Percentiles rank a stretch among this genome's conserved stretches.
These are phyloP conservation scores for Colletotrichum costaricense DNA, from an alignment of 2,329 filamentous ascomycete genomes.

Conservation along the genomic window DNA sequence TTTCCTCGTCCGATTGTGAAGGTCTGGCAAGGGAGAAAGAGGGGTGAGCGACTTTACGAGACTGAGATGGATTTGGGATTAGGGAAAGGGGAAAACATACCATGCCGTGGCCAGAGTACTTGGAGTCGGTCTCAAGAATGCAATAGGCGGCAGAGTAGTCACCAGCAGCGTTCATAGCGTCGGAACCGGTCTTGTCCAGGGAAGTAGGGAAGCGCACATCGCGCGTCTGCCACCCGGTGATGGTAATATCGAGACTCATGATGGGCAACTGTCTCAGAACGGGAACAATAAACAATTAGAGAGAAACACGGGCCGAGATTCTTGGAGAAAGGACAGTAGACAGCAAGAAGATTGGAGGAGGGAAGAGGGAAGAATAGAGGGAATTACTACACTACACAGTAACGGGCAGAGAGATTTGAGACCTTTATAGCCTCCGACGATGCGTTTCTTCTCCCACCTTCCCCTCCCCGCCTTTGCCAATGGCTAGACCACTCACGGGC, in stretches of 20 bases:
- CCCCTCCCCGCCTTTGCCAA: conserved; percentile 4
- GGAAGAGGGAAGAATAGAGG: background rate
- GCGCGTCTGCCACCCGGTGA: conserved; percentile 77
- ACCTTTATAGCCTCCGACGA: conserved; percentile 27
- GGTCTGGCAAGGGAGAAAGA: conserved; percentile 54
- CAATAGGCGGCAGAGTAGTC: conserved; percentile 97
- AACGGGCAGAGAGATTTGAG: background rate
- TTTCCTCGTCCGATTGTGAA: conserved; percentile 92
- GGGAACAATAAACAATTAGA: background rate
- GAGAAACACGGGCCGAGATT: background rate
- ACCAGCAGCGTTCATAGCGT: conserved; percentile 95
- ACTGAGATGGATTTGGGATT: background rate
- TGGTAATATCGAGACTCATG: conserved; percentile 70
- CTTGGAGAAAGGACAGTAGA: background rate
- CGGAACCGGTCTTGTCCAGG: conserved; percentile 93
- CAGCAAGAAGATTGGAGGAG: background rate
- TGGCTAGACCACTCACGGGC: conserved; percentile 12
- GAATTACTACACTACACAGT: background rate
- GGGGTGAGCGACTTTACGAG: background rate
- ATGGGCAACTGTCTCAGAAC: background rate
- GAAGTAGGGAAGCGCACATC: conserved; percentile 91
- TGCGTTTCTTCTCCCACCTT: background rate
- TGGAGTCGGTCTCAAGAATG: conserved; percentile 84
- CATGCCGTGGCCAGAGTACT: conserved; percentile 82
- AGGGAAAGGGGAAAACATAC: conserved; percentile 50